Evolutionary conservation across 192 early-diverging fungal genomes (phyloP), one percentile per base, ranked within the genome.

Genomic region (Blastocladiella britannica): DNA sequence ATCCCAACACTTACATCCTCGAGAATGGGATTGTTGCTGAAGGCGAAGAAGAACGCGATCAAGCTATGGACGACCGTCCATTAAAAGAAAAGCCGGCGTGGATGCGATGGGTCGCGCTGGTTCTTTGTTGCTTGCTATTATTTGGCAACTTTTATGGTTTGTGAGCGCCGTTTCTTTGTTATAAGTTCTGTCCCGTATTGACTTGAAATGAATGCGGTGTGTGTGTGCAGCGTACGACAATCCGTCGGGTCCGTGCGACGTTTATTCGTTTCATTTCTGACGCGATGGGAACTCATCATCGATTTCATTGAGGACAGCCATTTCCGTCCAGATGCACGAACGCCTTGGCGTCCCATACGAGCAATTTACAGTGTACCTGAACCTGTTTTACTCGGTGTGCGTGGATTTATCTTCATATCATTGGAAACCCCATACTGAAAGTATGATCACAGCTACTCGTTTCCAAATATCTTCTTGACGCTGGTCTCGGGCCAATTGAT

Each of bases 401-500:
- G n/a, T n/a, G n/a, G n/a, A n/a, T n/a, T n/a, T n/a, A n/a, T n/a
- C n/a, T n/a, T n/a, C n/a, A n/a, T n/a, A n/a, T n/a, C n/a, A n/a
- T n/a, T n/a, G n/a, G n/a, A n/a, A n/a, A n/a, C n/a, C n/a, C n/a
- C n/a, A n/a, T n/a, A n/a, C n/a, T n/a, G n/a, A n/a, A n/a, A n/a
- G n/a, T n/a, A n/a, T n/a, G n/a, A n/a, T n/a, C n/a, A n/a, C n/a
- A n/a, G n/a, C n/a, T 65, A 62, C 26, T 65, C 63, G 5, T 55
- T 69, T 1, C 70, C 70, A 7, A 72, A 72, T 26, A 54, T 72
- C 18, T 54, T 72, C 51, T 62, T 69, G 5, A 66, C 70, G 1
- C 65, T 72, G 2, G 29, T 69, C 1, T 59, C 63, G 0, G 72
- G 83, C 6, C 56, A 66, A 30, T 63, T 79, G 4, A 71, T 82